These are phyloP conservation scores for Naegleria fowleri DNA, from an alignment of 208 protist species.

Conservation along the genomic window DNA sequence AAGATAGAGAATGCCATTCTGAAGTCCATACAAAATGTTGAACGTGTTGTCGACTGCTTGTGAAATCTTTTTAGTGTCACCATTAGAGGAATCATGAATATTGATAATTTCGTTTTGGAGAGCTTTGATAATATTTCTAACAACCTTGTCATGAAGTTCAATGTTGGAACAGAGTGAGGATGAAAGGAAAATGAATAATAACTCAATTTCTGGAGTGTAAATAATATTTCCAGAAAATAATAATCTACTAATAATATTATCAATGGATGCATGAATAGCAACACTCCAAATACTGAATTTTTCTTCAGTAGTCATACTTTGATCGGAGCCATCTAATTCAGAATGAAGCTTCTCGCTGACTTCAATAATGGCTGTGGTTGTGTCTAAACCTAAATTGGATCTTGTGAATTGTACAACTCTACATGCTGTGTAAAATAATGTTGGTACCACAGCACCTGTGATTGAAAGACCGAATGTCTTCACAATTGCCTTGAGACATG, in stretches of 20 bases:
- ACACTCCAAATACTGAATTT: neutral
- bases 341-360: neutral
- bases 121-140: neutral
- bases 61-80: neutral
- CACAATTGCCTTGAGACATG: neutral
- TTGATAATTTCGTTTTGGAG: neutral
- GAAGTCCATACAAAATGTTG: neutral
- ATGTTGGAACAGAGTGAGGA: neutral
- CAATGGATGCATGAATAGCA: neutral
- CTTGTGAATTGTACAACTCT: neutral
- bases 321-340: neutral
- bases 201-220: neutral
- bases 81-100: neutral
- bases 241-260: neutral
- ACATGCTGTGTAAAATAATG: neutral
- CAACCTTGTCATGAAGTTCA: neutral
- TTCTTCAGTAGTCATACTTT: neutral
- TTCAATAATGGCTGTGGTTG: neutral
- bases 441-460: neutral
- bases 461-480: neutral
- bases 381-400: neutral
- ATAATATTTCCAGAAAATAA: neutral
- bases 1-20: conserved; percentile 1
- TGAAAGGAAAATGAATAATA: conserved; percentile 8
- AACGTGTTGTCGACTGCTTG: neutral